Evolutionary conservation across 2,329 filamentous ascomycete genomes (phyloP), one percentile per base, ranked within the genome.

Genomic region (Aspergillus piperis): DNA sequence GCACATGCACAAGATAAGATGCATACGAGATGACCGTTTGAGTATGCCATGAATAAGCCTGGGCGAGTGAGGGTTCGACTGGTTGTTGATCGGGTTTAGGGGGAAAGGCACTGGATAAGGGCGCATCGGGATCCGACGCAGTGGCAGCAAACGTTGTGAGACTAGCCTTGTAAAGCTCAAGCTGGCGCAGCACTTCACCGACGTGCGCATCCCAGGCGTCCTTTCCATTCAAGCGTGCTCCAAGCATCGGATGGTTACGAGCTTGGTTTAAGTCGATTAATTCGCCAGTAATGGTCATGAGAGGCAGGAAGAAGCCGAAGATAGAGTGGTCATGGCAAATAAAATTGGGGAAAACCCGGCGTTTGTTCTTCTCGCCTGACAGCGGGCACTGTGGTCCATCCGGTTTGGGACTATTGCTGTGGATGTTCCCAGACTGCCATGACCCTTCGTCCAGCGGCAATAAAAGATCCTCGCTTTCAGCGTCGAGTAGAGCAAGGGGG

Each of bases 221-320:
- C 11, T 88, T 88, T 10, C 86, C 86, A 44, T 88, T 84, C 73
- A 93, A 90, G 10, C 86, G 84, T 41, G 89, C 80, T 4, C 92
- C 92, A 68, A 96, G 93, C 57, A 90, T 85, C 0, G 92, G 92
- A 70, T 96, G 92, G 68, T 96, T 96, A 54, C 90, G 87, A 2
- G 91, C 90, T 74, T 96, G 92, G 68, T 96, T 91, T 36, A 96
- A 81, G 73, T 96, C 92, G 53, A 96, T 91, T 62, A 96, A 89
- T 75, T 96, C 92, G 51, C 93, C 93, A 25, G 96, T 84, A 59
- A 96, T 96, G 1, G 91, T 91, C 93, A 96, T 96, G 48, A 96
- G 80, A n/a, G 93, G 93, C 49, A 96, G 80, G 78, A 96, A 96
- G 78, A 91, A 96, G 64, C 92, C 92, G 73, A 94, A 96, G 70